Evolutionary conservation across 2,329 filamentous ascomycete genomes (phyloP).

Genomic region (Penicillium vulpinum): DNA sequence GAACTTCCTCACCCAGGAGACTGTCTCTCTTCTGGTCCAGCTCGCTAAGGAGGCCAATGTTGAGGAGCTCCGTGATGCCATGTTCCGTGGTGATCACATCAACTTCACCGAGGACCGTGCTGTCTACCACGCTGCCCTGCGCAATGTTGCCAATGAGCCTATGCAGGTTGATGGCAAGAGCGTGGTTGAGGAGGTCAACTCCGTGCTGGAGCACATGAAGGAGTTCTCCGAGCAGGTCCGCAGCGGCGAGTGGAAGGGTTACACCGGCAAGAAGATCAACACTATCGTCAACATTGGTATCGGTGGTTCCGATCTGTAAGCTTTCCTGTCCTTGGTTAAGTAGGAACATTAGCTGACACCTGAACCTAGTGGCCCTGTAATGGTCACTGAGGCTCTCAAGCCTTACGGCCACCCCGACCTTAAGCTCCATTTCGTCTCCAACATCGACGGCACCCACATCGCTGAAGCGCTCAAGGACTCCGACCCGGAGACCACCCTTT

Average conservation of each 20-base stretch:
- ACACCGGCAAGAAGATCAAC: slow-evolving; percentile 93
- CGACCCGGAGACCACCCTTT: slow-evolving; percentile 96
- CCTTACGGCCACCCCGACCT: slow-evolving; percentile 82
- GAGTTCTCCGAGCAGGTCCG: slow-evolving; percentile 94
- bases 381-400: slow-evolving; percentile 98
- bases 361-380: slow-evolving; percentile 76
- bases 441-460: slow-evolving; percentile 98
- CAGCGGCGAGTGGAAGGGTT: slow-evolving; percentile 95
- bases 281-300: slow-evolving; percentile 98
- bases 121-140: slow-evolving; percentile 91
- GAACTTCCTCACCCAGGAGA: slow-evolving; percentile 96
- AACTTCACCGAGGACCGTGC: slow-evolving; percentile 98
- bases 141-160: slow-evolving; percentile 80
- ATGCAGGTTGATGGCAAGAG: slow-evolving; percentile 86
- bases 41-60: slow-evolving; percentile 88
- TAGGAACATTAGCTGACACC: slow-evolving; percentile 20
- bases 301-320: slow-evolving; percentile 95
- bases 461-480: slow-evolving; percentile 86
- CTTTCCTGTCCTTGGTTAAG: slow-evolving; percentile 22
- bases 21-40: slow-evolving; percentile 79
- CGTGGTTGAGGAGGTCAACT: slow-evolving; percentile 90
- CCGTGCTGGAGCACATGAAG: slow-evolving; percentile 95
- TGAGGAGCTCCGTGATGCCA: slow-evolving; percentile 91
- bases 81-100: slow-evolving; percentile 98
- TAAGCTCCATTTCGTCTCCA: slow-evolving; percentile 97